These are phyloP conservation scores for Sphaceloma murrayae DNA, from an alignment of 2,329 filamentous ascomycete species.

Conservation along the genomic window DNA sequence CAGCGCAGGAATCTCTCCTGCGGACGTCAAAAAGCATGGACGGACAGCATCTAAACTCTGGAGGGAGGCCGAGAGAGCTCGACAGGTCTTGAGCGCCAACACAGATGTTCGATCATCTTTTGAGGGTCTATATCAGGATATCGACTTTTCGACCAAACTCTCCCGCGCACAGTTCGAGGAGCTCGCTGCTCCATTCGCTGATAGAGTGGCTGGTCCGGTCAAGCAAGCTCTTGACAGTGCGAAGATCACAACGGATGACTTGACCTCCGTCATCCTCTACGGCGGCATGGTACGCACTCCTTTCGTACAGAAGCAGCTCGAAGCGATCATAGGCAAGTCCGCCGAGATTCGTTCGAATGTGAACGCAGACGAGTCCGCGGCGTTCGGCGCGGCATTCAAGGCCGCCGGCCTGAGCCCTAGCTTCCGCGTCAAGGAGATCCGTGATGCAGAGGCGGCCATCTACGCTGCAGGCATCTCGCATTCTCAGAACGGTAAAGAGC, in stretches of 20 bases:
- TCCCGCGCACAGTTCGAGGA: constrained; percentile 71
- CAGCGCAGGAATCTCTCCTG: constrained; percentile 51
- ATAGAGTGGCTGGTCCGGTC: constrained; percentile 60
- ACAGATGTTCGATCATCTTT: constrained; percentile 69
- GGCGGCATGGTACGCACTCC: constrained; percentile 85
- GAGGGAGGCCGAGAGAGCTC: constrained; percentile 79
- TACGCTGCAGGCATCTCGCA: constrained; percentile 72
- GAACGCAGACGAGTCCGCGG: constrained; percentile 92
- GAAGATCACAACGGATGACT: constrained; percentile 60
- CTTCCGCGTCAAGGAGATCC: constrained; percentile 97
- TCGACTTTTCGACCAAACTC: constrained; percentile 90
- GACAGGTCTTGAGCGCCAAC: constrained; percentile 91
- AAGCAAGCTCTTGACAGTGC: constrained; percentile 65
- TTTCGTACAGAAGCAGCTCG: constrained; percentile 84
- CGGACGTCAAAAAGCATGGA: constrained; percentile 62
- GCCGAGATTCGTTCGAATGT: constrained; percentile 87
- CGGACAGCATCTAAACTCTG: constrained; percentile 80
- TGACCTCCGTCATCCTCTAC: constrained; percentile 87
- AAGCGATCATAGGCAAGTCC: constrained; percentile 59
- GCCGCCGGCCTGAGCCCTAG: constrained; percentile 85
- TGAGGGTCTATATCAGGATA: constrained; percentile 80
- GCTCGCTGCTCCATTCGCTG: constrained; percentile 57
- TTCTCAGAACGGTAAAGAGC: constrained; percentile 54
- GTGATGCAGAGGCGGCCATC: constrained; percentile 63
- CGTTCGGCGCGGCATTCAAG: constrained; percentile 91